Percentiles rank a stretch among this genome's conserved stretches.
Conservation (phyloP, 495 filamentous ascomycete species). For the Pyrenopolyporus hunteri region DNA sequence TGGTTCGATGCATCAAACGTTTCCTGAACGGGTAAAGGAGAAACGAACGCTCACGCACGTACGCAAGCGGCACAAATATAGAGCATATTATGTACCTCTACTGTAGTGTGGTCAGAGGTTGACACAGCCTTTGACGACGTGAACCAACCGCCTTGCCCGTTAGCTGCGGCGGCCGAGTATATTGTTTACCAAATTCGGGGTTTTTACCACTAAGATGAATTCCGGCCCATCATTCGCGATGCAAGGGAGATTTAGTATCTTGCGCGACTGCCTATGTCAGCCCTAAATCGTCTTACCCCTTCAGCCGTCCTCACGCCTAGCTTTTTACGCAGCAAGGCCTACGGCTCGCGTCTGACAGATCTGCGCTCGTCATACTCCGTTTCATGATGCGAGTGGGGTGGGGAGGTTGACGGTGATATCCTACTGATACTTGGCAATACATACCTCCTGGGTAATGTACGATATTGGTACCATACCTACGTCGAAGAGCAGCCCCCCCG, state of each 20-base stretch:
- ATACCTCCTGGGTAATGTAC: too few relatives aligned
- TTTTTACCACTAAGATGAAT: not conserved
- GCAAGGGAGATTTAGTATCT: not conserved
- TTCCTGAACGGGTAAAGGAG: slow-evolving; percentile 17
- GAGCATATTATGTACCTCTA: too few relatives aligned
- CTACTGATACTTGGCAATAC: slow-evolving; percentile 17
- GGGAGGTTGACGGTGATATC: not conserved
- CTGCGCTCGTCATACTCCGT: slow-evolving; percentile 28
- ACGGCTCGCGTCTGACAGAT: slow-evolving; percentile 36
- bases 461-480: too few relatives aligned
- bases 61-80: slow-evolving; percentile 7
- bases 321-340: slow-evolving; percentile 32
- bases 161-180: slow-evolving; percentile 1
- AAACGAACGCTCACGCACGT: not conserved
- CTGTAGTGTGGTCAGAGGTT: too few relatives aligned
- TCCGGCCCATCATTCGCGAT: not conserved
- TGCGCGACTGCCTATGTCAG: slow-evolving; percentile 20
- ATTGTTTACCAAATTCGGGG: slow-evolving; percentile 10
- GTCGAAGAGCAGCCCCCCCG: slow-evolving; percentile 1
- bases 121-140: too few relatives aligned
- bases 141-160: too few relatives aligned
- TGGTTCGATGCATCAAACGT: slow-evolving; percentile 16
- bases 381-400: slow-evolving; percentile 27
- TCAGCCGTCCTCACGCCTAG: slow-evolving; percentile 28
- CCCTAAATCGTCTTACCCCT: slow-evolving; percentile 33